Base-by-base conservation (phyloP, 2,329 filamentous ascomycete genomes). In the Sclerotinia sclerotiorum region DNA sequence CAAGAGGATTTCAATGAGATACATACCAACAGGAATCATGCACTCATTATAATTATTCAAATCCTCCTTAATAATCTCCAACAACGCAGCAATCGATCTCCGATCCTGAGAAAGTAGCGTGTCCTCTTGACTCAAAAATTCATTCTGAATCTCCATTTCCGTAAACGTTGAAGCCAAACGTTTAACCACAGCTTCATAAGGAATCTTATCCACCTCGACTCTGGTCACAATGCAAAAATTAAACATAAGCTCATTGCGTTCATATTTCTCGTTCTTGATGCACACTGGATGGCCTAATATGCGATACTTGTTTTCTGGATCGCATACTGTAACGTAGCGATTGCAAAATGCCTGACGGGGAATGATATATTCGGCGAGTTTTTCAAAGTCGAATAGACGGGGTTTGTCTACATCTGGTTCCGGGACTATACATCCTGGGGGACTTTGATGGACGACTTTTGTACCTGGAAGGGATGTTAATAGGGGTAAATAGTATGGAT, bases 1-100 rank as follows among this genome's bases (percentile, higher is more conserved):
- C 5, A 13, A 39, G 27, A 5, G 11, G 7, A 6, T n/a, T 8
- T 1, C n/a, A n/a, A 15, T 24, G 27, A 44, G 32, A 70, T 21
- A 82, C 86, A 72, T 81, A 94, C 92, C 92, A 72, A 97, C 94
- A 0, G 94, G 94, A 76, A 97, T 97, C 94, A 97, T 97, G 84
- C 94, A 97, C 81, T 99, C 95, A 77, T 92, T 94, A 77, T 97
- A 99, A 75, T 96, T 96, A 77, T 98, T 97, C 73, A 99, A 78
- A 78, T 99, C 94, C 80, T 97, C 88, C 77, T 89, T 89, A 69
- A 91, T 84, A 70, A 90, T 90, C 79, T 90, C 93, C 73, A 98
- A 84, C 73, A 99, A 81, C 73, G 91, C 92, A 81, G 94, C 91
- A 76, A 97, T 96, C 4, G 86, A 82, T 79, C 92, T 81, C 82